phyloP scores from a whole-genome alignment of 805 yeast genomes.

The Torulaspora gathmanii region DNA sequence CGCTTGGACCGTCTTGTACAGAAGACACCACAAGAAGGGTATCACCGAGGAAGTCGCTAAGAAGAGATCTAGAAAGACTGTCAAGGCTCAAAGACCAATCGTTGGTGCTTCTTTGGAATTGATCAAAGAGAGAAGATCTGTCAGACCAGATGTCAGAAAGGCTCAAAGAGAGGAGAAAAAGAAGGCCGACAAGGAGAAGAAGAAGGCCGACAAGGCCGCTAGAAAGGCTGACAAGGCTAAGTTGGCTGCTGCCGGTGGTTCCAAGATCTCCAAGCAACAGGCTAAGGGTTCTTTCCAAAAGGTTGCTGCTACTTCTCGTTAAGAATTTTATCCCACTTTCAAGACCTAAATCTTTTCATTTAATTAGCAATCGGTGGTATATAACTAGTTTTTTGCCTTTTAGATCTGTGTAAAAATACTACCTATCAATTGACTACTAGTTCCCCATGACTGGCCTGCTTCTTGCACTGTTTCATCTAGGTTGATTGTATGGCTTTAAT shows the following conservation, averaged over 20 bases:
- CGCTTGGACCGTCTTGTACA: constrained; percentile 98
- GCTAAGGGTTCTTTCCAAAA: constrained; percentile 98
- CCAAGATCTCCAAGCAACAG: constrained; percentile 88
- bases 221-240: constrained; percentile 93
- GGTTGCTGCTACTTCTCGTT: constrained; percentile 96
- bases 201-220: constrained; percentile 87
- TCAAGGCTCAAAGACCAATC: constrained; percentile 98
- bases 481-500: neutral
- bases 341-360: constrained; percentile 5
- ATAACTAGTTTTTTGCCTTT: constrained; percentile 8
- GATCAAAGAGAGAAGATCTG: constrained; percentile 95
- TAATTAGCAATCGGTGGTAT: constrained; percentile 10
- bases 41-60: constrained; percentile 96
- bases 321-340: constrained; percentile 35
- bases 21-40: constrained; percentile 99
- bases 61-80: constrained; percentile 96
- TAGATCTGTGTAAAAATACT: constrained; percentile 11
- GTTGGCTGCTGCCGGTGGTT: constrained; percentile 69
- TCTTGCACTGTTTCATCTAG: neutral
- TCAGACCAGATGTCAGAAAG: constrained; percentile 96
- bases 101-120: constrained; percentile 99
- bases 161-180: constrained; percentile 92
- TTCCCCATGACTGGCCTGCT: neutral
- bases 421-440: constrained; percentile 4
- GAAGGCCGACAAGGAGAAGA: constrained; percentile 76